Evolutionary conservation across 1,139 yeast species (phyloP).

Genomic region (Candida sanyaensis): DNA sequence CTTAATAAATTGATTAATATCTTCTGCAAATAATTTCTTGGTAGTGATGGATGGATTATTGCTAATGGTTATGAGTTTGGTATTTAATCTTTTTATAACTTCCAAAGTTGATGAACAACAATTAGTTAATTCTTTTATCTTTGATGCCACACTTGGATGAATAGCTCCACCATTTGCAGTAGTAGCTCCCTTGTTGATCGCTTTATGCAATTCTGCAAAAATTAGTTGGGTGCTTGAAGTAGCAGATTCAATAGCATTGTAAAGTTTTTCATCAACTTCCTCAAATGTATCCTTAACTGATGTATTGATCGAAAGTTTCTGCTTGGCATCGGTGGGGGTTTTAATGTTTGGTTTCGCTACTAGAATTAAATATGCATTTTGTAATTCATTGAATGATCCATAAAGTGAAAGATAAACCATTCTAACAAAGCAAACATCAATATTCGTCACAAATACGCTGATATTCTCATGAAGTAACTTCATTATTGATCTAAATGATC

Average conservation of each 20-base stretch:
- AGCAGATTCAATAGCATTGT: conserved; percentile 72
- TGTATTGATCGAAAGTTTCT: conserved; percentile 27
- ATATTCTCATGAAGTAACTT: conserved; percentile 49
- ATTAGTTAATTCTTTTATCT: conserved; percentile 74
- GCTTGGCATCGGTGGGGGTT: conserved; percentile 23
- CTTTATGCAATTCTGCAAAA: conserved; percentile 73
- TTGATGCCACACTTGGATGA: conserved; percentile 48
- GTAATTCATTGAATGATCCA: conserved; percentile 75
- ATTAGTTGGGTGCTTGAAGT: conserved; percentile 79
- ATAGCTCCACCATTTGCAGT: conserved; percentile 22
- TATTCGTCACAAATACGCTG: conserved; percentile 48
- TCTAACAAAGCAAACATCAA: conserved; percentile 71
- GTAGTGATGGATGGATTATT: conserved; percentile 55
- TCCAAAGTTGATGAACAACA: conserved; percentile 85
- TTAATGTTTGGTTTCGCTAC: conserved; percentile 30
- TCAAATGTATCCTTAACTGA: conserved; percentile 23
- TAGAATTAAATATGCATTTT: conserved; percentile 66
- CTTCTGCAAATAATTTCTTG: conserved; percentile 79
- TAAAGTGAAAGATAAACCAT: conserved; percentile 70
- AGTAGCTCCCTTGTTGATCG: conserved; percentile 70
- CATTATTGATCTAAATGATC: conserved; percentile 56
- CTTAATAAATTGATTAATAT: conserved; percentile 78
- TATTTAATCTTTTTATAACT: conserved; percentile 66
- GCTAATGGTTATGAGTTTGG: conserved; percentile 54
- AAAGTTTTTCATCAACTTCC: conserved; percentile 75